Conservation (phyloP, 2,329 filamentous ascomycete genomes). For the Pseudogymnoascus sp. region DNA sequence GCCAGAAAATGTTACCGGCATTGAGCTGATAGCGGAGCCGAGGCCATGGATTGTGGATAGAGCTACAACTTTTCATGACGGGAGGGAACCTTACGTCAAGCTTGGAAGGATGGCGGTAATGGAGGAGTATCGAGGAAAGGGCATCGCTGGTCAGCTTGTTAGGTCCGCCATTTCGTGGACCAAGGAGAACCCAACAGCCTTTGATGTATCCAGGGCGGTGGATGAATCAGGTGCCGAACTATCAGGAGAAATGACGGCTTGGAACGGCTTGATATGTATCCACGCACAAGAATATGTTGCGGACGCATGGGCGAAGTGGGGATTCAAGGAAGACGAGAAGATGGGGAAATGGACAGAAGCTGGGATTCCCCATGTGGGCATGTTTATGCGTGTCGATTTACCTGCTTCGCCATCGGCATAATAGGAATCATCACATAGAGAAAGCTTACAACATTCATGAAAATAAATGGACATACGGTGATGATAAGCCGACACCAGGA, state of each 20-base stretch:
- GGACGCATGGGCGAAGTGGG: conserved; percentile 58
- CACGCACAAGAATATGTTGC: conserved; percentile 67
- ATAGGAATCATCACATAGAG: background rate
- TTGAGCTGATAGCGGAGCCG: conserved; percentile 12
- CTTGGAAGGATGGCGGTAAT: conserved; percentile 69
- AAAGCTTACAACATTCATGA: background rate
- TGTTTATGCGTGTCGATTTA: conserved; percentile 51
- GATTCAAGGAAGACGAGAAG: conserved; percentile 63
- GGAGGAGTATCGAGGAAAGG: conserved; percentile 53
- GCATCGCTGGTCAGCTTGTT: conserved; percentile 58
- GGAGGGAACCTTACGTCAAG: conserved; percentile 70
- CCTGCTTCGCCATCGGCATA: background rate
- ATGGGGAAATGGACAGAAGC: conserved; percentile 78
- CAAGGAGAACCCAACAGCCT: conserved; percentile 46
- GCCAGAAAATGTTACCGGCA: conserved; percentile 4
- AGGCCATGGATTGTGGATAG: conserved; percentile 18
- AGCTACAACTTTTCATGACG: conserved; percentile 46
- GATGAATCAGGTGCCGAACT: conserved; percentile 26
- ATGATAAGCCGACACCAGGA: background rate
- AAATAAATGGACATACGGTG: background rate
- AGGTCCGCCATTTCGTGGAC: conserved; percentile 57
- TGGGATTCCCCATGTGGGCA: conserved; percentile 75
- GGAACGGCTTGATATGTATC: conserved; percentile 67
- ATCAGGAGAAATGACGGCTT: conserved; percentile 42
- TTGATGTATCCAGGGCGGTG: conserved; percentile 32